A percentile compares a stretch with the other conserved stretches of the same genome.
Evolutionary conservation across 2,329 filamentous ascomycete genomes (phyloP).

Genomic region (Paracorniculantispora psalliotae): DNA sequence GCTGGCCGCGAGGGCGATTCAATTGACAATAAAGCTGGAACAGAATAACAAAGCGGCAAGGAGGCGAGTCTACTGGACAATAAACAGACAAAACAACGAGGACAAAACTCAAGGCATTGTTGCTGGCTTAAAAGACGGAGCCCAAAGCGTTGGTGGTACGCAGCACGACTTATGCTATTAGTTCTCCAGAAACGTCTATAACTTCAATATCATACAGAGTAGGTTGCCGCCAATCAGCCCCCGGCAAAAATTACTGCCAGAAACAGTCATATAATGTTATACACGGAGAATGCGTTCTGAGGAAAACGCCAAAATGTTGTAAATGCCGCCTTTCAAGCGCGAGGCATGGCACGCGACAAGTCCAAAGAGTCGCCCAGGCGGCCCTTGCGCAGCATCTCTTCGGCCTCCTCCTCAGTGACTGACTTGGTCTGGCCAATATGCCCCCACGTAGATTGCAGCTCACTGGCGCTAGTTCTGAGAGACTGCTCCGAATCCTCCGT

Average conservation of each 20-base stretch:
- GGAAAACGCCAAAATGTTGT: background rate
- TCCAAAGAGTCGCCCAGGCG: slow-evolving; percentile 38
- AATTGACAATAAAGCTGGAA: background rate
- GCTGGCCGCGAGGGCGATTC: background rate
- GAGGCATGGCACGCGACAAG: slow-evolving; percentile 15
- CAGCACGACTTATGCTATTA: background rate
- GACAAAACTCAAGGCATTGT: too few relatives aligned
- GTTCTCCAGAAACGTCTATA: background rate
- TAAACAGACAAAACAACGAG: too few relatives aligned
- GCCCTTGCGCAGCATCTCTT: slow-evolving; percentile 51
- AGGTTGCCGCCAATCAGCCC: background rate
- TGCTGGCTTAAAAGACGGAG: too few relatives aligned
- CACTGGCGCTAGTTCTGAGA: slow-evolving; percentile 15
- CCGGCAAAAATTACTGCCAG: background rate
- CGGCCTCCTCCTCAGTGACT: slow-evolving; percentile 48
- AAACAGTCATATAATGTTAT: background rate
- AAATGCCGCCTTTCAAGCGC: background rate
- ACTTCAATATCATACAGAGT: background rate
- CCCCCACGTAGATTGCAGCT: slow-evolving; percentile 49
- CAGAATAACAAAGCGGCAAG: too few relatives aligned
- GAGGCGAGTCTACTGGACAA: too few relatives aligned
- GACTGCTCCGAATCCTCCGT: slow-evolving; percentile 16
- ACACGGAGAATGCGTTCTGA: background rate
- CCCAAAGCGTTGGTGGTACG: too few relatives aligned
- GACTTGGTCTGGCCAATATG: slow-evolving; percentile 50